A percentile compares a stretch with the other conserved stretches of the same genome.
Evolutionary conservation across 345 rosid genomes (phyloP).

Genomic region (Dipteronia sinensis): DNA sequence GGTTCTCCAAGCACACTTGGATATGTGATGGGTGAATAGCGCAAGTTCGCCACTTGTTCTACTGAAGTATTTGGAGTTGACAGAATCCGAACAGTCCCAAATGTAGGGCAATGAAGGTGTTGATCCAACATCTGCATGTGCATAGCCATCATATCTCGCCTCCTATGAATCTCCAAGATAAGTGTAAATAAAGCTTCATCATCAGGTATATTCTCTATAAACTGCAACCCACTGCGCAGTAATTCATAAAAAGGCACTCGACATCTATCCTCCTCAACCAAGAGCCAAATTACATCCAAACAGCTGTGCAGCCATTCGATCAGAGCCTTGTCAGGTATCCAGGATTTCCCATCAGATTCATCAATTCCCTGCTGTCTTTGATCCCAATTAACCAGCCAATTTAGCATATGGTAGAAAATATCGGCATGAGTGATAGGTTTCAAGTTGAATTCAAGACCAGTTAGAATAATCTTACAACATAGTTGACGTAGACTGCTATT

Average conservation of each 20-base stretch:
- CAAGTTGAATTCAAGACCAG: slow-evolving; percentile 64
- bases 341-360: slow-evolving; percentile 63
- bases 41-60: slow-evolving; percentile 69
- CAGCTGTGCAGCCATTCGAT: slow-evolving; percentile 89
- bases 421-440: slow-evolving; percentile 90
- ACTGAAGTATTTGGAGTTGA: slow-evolving; percentile 69
- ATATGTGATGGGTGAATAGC: slow-evolving; percentile 92
- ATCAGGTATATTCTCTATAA: slow-evolving; percentile 92
- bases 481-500: slow-evolving; percentile 78
- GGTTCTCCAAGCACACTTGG: slow-evolving; percentile 99
- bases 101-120: slow-evolving; percentile 95
- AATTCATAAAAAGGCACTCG: slow-evolving; percentile 95
- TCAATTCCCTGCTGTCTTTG: slow-evolving; percentile 69
- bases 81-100: slow-evolving; percentile 87
- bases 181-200: slow-evolving; percentile 96
- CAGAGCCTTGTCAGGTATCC: slow-evolving; percentile 74
- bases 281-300: slow-evolving; percentile 90
- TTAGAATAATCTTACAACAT: slow-evolving; percentile 88
- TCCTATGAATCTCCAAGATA: slow-evolving; percentile 91
- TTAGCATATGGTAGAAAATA: slow-evolving; percentile 76
- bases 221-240: slow-evolving; percentile 89
- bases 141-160: slow-evolving; percentile 97
- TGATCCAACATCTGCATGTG: slow-evolving; percentile 99
- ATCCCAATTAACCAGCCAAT: slow-evolving; percentile 97
- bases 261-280: slow-evolving; percentile 85